A percentile compares a stretch with the other conserved stretches of the same genome.
Evolutionary conservation across 768 basidiomycete species (phyloP).

Genomic region (Lactarius evosmus): DNA sequence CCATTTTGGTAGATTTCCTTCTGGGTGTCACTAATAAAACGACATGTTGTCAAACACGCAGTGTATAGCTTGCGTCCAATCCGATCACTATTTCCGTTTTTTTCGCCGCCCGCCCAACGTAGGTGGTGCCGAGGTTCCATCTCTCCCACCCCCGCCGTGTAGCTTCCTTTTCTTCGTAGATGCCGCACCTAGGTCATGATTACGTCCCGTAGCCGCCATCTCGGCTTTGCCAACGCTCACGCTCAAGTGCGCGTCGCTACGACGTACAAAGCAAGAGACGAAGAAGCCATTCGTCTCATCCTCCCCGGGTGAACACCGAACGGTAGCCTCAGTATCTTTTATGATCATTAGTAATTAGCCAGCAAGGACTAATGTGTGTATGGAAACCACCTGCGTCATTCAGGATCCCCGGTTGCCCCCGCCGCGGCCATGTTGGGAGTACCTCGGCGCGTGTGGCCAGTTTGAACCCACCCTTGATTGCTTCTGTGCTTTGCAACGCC

Average conservation of each 20-base stretch:
- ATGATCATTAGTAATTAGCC: not conserved
- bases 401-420: constrained; percentile 71
- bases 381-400: constrained; percentile 30
- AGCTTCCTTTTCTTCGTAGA: constrained; percentile 20
- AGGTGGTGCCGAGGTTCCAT: not conserved
- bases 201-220: not conserved
- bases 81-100: not conserved
- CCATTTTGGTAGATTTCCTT: constrained; percentile 18
- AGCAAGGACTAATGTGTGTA: not conserved
- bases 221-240: not conserved
- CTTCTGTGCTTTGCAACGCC: constrained; percentile 71
- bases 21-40: constrained; percentile 25
- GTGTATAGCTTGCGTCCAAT: not conserved
- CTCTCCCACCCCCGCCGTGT: not conserved
- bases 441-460: constrained; percentile 68
- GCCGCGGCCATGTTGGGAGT: constrained; percentile 76
- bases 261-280: constrained; percentile 83
- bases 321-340: constrained; percentile 47
- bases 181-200: not conserved
- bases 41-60: constrained; percentile 16
- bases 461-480: constrained; percentile 52
- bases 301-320: constrained; percentile 75
- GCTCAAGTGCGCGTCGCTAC: not conserved
- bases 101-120: constrained; percentile 8
- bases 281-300: constrained; percentile 97